Evolutionary conservation across 441 rosid species (phyloP).

Genomic region (Geranium incanum): DNA sequence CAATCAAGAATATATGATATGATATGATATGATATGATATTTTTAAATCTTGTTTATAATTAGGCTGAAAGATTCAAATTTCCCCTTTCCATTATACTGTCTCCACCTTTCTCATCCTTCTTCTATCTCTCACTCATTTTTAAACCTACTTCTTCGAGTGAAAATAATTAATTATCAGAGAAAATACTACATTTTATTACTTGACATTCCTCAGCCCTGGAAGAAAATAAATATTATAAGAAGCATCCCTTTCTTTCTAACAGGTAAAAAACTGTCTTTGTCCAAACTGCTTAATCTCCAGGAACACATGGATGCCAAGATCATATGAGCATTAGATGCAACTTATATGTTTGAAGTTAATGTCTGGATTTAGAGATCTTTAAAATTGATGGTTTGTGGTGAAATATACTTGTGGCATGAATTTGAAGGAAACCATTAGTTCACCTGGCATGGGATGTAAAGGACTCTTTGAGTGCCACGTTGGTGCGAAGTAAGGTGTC

Average conservation of each 20-base stretch:
- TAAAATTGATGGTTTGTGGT: neutral
- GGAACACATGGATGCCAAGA: neutral
- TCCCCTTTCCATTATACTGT: neutral
- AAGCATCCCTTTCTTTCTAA: neutral
- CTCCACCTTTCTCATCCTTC: slow-evolving; percentile 1
- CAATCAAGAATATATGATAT: neutral
- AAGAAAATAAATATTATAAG: neutral
- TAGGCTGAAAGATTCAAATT: neutral
- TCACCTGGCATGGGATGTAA: slow-evolving; percentile 96
- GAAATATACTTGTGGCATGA: neutral
- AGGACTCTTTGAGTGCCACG: slow-evolving; percentile 75
- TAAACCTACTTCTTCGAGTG: neutral
- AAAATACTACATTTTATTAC: neutral
- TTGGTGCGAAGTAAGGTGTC: slow-evolving; percentile 70
- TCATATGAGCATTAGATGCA: neutral
- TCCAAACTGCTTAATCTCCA: neutral
- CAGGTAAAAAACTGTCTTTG: neutral
- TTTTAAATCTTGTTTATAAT: neutral
- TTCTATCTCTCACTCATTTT: neutral
- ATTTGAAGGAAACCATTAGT: neutral
- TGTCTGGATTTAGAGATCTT: neutral
- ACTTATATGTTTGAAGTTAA: slow-evolving; percentile 1
- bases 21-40: neutral
- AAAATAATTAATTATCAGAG: neutral
- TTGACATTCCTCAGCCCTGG: neutral